phyloP scores from a whole-genome alignment of 2,329 filamentous ascomycete species.

The Geosmithia putterillii region DNA sequence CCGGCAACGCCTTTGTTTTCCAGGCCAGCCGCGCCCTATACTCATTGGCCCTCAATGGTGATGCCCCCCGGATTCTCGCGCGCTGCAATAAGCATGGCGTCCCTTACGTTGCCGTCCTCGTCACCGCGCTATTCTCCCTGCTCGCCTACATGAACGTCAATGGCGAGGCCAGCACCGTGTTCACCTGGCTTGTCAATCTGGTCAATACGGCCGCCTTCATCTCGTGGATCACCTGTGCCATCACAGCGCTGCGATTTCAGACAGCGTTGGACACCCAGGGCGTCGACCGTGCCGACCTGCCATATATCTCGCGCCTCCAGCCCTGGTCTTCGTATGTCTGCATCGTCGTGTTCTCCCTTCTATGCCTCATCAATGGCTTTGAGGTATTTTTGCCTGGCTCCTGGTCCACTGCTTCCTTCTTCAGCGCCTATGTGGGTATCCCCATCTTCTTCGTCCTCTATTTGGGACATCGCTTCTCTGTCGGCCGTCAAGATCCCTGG shows the following conservation, averaged over 20 bases:
- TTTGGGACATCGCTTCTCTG: neutral
- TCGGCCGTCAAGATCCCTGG: neutral
- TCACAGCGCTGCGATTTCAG: conserved; percentile 7
- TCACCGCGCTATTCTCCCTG: conserved; percentile 32
- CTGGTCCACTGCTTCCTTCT: conserved; percentile 12
- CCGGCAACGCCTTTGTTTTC: conserved; percentile 47
- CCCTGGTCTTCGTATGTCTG: conserved; percentile 9
- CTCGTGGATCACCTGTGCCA: conserved; percentile 7
- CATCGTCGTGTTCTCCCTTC: conserved; percentile 8
- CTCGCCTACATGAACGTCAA: conserved; percentile 48
- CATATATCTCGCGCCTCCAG: conserved; percentile 8
- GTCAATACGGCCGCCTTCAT: conserved; percentile 7
- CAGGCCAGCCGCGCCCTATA: conserved; percentile 45
- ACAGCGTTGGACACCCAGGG: neutral
- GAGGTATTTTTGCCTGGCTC: conserved; percentile 10
- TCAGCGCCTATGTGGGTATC: conserved; percentile 15
- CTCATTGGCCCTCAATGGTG: conserved; percentile 36
- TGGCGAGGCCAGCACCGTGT: conserved; percentile 40
- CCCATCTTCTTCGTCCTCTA: conserved; percentile 9
- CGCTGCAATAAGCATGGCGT: conserved; percentile 12
- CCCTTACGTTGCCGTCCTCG: conserved; percentile 8
- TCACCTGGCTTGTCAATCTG: conserved; percentile 40
- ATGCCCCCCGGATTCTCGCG: conserved; percentile 27
- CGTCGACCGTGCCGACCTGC: conserved; percentile 3
- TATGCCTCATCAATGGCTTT: conserved; percentile 5